Percentiles rank a stretch among this genome's conserved stretches.
These are phyloP conservation scores for Beauveria rudraprayagi DNA, from an alignment of 2,329 filamentous ascomycete genomes.

Conservation along the genomic window DNA sequence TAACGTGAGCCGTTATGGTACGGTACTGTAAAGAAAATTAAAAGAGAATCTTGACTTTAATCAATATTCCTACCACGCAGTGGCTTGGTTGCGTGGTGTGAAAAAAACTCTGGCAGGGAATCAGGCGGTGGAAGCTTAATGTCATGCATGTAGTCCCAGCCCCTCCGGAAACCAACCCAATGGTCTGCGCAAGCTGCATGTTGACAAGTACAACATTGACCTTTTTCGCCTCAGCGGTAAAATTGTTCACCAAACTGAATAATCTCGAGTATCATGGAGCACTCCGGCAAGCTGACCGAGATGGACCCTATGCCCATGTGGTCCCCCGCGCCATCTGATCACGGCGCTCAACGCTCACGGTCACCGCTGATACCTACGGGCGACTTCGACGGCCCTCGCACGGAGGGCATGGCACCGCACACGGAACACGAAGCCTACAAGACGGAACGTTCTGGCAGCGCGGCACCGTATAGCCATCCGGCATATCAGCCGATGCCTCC, in stretches of 20 bases:
- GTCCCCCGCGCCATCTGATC: not conserved
- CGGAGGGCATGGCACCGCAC: conserved; percentile 15
- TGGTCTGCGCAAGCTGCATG: not conserved
- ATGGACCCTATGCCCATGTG: conserved; percentile 5
- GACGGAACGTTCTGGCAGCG: conserved; percentile 16
- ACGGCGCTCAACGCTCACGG: not conserved
- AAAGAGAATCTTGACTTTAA: too few species aligned
- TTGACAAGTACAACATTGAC: not conserved
- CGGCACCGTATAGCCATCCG: conserved; percentile 10
- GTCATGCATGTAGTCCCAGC: conserved; percentile 7
- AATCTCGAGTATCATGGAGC: not conserved
- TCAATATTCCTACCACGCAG: too few species aligned
- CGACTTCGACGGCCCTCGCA: not conserved
- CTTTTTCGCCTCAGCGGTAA: not conserved
- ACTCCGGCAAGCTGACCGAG: not conserved
- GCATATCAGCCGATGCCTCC: conserved; percentile 19
- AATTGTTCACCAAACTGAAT: not conserved
- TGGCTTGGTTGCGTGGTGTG: not conserved
- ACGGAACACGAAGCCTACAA: conserved; percentile 16
- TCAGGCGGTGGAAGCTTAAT: not conserved
- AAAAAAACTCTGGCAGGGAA: not conserved
- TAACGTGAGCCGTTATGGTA: not conserved
- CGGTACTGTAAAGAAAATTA: too few species aligned
- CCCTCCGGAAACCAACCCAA: not conserved
- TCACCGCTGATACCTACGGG: not conserved